Evolutionary conservation across 139 green algal genomes (phyloP).

Genomic region (Tetraselmis striata): DNA sequence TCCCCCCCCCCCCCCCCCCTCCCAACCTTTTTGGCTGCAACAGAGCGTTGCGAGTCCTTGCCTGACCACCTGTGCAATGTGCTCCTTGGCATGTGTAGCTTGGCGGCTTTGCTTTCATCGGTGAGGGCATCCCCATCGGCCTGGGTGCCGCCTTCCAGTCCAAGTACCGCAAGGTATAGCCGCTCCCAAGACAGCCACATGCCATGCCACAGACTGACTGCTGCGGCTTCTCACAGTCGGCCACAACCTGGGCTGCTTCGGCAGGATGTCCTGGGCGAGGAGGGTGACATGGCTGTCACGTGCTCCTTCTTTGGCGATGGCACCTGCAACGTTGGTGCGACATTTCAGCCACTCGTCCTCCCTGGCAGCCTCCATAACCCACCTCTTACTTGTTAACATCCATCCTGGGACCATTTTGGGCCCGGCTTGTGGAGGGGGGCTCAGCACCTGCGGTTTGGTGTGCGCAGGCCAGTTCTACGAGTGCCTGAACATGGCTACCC

Average conservation of each 20-base stretch:
- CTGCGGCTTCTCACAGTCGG: not conserved
- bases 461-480: slow-evolving; percentile 83
- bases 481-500: slow-evolving; percentile 95
- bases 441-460: no score
- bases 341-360: no score
- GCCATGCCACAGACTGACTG: no score
- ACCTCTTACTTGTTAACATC: no score
- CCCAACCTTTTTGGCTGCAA: no score
- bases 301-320: slow-evolving; percentile 94
- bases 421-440: no score
- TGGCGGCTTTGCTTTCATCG: slow-evolving; percentile 97
- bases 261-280: slow-evolving; percentile 73
- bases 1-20: no score
- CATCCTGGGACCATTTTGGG: no score
- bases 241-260: not conserved
- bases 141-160: slow-evolving; percentile 87
- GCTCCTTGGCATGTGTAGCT: no score
- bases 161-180: slow-evolving; percentile 56
- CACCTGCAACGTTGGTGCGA: slow-evolving; percentile 83
- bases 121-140: slow-evolving; percentile 92
- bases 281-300: slow-evolving; percentile 66
- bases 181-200: not conserved
- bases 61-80: no score
- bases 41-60: no score
- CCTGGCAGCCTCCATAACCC: no score